Evolutionary conservation across 345 rosid genomes (phyloP).

Genomic region (Syzygium oleosum): DNA sequence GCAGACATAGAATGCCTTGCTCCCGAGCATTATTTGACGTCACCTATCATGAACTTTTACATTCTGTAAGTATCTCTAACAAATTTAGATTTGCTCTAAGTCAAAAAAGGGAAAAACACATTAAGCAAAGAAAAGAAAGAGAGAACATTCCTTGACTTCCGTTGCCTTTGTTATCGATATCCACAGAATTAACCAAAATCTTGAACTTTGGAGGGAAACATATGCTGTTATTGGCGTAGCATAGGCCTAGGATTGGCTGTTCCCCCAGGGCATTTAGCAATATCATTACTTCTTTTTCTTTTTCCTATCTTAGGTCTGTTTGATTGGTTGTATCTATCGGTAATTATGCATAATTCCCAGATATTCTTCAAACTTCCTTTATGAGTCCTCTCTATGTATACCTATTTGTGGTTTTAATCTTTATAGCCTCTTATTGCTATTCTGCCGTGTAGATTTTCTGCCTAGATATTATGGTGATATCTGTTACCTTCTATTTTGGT

Average conservation of each 20-base stretch:
- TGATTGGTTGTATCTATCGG: neutral
- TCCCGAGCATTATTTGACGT: slow-evolving; percentile 55
- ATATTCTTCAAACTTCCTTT: neutral
- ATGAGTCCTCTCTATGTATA: neutral
- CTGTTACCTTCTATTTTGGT: neutral
- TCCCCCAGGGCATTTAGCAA: neutral
- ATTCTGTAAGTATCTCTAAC: slow-evolving; percentile 36
- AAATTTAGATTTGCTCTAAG: neutral
- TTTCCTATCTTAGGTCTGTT: neutral
- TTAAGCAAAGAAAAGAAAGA: neutral
- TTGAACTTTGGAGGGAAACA: neutral
- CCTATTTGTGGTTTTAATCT: neutral
- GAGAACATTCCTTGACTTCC: neutral
- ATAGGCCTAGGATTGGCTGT: neutral
- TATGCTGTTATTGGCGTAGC: neutral
- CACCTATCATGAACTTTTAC: slow-evolving; percentile 83
- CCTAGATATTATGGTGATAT: neutral
- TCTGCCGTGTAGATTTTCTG: neutral
- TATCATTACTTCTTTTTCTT: neutral
- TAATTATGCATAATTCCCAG: neutral
- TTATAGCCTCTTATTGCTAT: neutral
- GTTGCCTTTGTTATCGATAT: neutral
- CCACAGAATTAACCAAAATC: neutral
- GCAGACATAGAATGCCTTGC: slow-evolving; percentile 57
- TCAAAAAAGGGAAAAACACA: neutral